phyloP scores from a whole-genome alignment of 768 basidiomycete genomes.

The Exidia glandulosa region DNA sequence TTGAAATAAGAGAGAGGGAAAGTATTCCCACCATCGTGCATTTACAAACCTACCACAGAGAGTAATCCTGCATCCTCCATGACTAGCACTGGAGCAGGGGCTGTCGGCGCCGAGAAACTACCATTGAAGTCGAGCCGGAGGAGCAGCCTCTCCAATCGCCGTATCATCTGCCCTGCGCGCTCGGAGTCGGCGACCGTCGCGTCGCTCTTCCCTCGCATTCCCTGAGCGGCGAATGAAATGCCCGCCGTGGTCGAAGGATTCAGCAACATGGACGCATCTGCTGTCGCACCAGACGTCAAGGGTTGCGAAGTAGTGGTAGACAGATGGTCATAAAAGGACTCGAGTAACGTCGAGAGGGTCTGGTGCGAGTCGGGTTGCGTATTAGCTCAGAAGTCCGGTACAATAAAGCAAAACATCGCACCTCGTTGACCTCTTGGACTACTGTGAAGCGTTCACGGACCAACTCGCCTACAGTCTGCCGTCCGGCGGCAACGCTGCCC shows the following conservation, averaged over 20 bases:
- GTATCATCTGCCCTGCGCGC: constrained; percentile 54
- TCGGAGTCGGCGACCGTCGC: constrained; percentile 32
- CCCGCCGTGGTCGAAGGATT: constrained; percentile 44
- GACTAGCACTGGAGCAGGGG: neutral
- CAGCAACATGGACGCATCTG: constrained; percentile 54
- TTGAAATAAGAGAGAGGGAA: no score
- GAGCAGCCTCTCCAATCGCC: constrained; percentile 74
- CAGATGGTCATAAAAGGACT: constrained; percentile 72
- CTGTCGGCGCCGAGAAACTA: constrained; percentile 35
- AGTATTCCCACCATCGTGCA: neutral
- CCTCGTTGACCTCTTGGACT: constrained; percentile 72
- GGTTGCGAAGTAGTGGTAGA: constrained; percentile 68
- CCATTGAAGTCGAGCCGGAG: constrained; percentile 81
- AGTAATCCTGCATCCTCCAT: neutral
- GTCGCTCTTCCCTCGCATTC: constrained; percentile 41
- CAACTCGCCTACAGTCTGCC: constrained; percentile 54
- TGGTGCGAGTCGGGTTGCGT: no score
- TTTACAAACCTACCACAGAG: neutral
- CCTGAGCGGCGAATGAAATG: constrained; percentile 25
- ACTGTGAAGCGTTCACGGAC: constrained; percentile 57
- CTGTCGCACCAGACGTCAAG: constrained; percentile 40
- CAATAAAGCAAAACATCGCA: constrained; percentile 19
- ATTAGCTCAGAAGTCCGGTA: neutral
- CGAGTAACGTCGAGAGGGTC: constrained; percentile 56
- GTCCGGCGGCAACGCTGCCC: constrained; percentile 51